Base-by-base conservation (phyloP, 2,329 filamentous ascomycete genomes). In the Huntiella bhutanensis region DNA sequence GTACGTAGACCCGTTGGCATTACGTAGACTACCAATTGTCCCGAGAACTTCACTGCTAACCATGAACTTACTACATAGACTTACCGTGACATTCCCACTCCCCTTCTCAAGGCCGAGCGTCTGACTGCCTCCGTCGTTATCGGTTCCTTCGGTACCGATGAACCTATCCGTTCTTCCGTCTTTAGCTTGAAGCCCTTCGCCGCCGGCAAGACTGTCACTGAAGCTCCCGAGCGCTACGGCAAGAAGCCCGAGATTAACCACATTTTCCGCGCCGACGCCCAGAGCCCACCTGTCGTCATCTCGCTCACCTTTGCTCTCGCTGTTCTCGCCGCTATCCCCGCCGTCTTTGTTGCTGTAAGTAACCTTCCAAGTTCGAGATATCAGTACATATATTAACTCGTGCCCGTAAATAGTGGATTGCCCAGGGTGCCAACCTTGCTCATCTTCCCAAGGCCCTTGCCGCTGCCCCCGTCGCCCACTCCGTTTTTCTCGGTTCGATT, bases 211-310 rank as follows among this genome's bases (percentile, higher is more conserved):
- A 62, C 67, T 3, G 69, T 81, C 47, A 73, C 77, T 56, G 72
- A 82, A 55, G 67, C 75, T 54, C 77, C 83, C 7, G 63, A 87
- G 53, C 80, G 88, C 63, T 96, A 94, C 63, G 82, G 81, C 58
- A 82, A 84, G 65, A 75, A 78, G 53, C 67, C 75, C 7, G 82
- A 92, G 63, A 95, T 98, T 59, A 74, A 84, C 66, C 91, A 98
- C 67, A 82, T 81, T 55, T 98, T 96, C 76, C 77, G 76, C 52
- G 62, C 69, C 11, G 85, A 88, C 56, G 76, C 86, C 39, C 75
- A 73, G 62, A 94, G 76, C 62, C 86, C 87, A 16, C 82, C 85
- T 41, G 76, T 77, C 61, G 59, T 91, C 51, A 73, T 96, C 52
- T 88, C 83, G 2, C 57, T 91, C 43, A 67, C 82, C 49, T 96